These are phyloP conservation scores for Candida glaebosa DNA, from an alignment of 805 yeast genomes.

Conservation along the genomic window DNA sequence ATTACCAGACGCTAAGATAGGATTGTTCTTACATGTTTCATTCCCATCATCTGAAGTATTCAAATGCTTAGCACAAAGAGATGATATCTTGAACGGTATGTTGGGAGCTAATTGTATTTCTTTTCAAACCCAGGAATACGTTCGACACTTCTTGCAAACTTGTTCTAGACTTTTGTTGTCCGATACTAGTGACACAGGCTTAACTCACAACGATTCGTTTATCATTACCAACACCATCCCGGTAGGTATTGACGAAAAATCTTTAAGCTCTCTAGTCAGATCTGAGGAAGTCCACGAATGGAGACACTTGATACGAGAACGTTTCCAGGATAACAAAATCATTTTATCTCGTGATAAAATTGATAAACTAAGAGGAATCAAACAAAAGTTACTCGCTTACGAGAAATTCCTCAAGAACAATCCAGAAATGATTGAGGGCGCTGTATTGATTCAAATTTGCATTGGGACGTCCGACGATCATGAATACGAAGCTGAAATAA, in stretches of 20 bases:
- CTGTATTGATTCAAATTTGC: slow-evolving; percentile 82
- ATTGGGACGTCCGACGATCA: slow-evolving; percentile 53
- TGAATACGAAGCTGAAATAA: slow-evolving; percentile 68
- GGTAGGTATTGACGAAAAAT: slow-evolving; percentile 73
- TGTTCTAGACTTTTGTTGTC: slow-evolving; percentile 80
- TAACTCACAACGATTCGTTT: slow-evolving; percentile 58
- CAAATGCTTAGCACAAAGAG: slow-evolving; percentile 80
- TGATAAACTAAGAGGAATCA: slow-evolving; percentile 83
- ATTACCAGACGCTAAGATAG: slow-evolving; percentile 69
- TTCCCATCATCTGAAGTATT: slow-evolving; percentile 94
- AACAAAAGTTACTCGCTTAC: slow-evolving; percentile 82
- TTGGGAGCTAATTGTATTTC: slow-evolving; percentile 85
- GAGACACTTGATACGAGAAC: slow-evolving; percentile 66
- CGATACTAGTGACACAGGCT: slow-evolving; percentile 64
- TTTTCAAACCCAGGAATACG: slow-evolving; percentile 91
- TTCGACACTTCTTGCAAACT: slow-evolving; percentile 89
- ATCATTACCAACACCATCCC: slow-evolving; percentile 59
- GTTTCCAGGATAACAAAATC: slow-evolving; percentile 71
- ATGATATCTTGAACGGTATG: slow-evolving; percentile 81
- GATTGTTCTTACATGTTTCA: slow-evolving; percentile 83
- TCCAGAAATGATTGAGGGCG: slow-evolving; percentile 65
- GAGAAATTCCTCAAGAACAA: slow-evolving; percentile 70
- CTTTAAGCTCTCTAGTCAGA: slow-evolving; percentile 46
- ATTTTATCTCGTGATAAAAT: slow-evolving; percentile 87
- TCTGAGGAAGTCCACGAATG: slow-evolving; percentile 55